Base-by-base conservation (phyloP, 2,329 filamentous ascomycete genomes). In the Neofusicoccum umdonicola region DNA sequence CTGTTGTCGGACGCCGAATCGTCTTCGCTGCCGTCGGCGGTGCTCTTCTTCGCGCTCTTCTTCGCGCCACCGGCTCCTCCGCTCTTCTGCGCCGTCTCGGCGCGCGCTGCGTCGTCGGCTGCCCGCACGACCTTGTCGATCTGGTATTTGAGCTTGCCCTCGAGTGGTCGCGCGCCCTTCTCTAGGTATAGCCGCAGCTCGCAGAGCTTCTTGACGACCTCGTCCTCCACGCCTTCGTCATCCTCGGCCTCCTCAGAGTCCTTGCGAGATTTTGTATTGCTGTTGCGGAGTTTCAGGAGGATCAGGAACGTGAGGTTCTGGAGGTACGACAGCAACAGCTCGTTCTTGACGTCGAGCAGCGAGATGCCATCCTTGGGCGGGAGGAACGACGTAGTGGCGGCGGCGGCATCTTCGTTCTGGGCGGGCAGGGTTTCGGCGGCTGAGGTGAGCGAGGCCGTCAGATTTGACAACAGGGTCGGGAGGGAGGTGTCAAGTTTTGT, bases 311-410 rank as follows among this genome's bases (percentile, higher is more conserved):
- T 91, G 3, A 98, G 87, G 72, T 97, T 96, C 73, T 99, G 94
- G 0, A 99, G 84, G 78, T 99, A 99, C 3, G 94, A 94, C 44
- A 99, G 88, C 17, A 99, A 88, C n/a, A 99, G 85, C 75, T 99
- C 95, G 79, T 96, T 98, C 81, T 99, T 99, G 68, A 92, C 88
- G 74, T 98, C 93, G 72, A 99, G 88, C 0, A 99, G 87, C 0
- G 95, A 97, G 65, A 99, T 95, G 73, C 95, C 94, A 71, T 97
- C 88, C 68, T 89, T 84, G 1, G 91, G 89, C n/a, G 91, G 87
- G 56, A 90, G 81, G 66, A 93, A 85, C 11, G 81, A 74, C n/a
- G 83, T 75, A 27, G 13, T 12, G 22, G 13, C 11, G 19, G 85
- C 72, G 56, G 85, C 85, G 0, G 19, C 52, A 44, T 57, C 27